Conservation (phyloP, 1,284 basidiomycete species). For the Sporisorium iseilematis-ciliati region DNA sequence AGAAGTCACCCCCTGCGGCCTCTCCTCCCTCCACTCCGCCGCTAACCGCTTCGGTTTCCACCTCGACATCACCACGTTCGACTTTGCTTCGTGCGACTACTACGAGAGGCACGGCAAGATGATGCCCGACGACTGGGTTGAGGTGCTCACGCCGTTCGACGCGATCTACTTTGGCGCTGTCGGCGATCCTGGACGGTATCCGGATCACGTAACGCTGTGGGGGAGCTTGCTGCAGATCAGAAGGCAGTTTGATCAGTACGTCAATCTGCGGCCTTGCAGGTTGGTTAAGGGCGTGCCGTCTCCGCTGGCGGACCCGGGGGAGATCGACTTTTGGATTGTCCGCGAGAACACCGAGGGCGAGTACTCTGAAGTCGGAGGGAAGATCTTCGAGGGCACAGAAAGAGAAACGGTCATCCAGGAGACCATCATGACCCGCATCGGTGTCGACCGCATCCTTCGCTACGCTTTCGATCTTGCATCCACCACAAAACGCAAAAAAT, state of each 20-base stretch:
- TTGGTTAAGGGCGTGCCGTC: slow-evolving; percentile 74
- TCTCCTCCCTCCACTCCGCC: slow-evolving; percentile 29
- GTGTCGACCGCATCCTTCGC: slow-evolving; percentile 74
- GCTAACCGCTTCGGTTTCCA: slow-evolving; percentile 70
- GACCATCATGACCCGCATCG: slow-evolving; percentile 73
- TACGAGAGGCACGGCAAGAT: slow-evolving; percentile 70
- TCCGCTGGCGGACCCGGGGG: slow-evolving; percentile 70
- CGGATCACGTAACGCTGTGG: slow-evolving; percentile 44
- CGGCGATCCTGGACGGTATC: slow-evolving; percentile 67
- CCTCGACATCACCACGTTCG: slow-evolving; percentile 70
- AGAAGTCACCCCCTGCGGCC: slow-evolving; percentile 68
- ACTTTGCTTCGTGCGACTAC: slow-evolving; percentile 70
- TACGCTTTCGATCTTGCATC: slow-evolving; percentile 75
- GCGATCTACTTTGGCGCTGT: slow-evolving; percentile 72
- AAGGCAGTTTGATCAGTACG: slow-evolving; percentile 75
- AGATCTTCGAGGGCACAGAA: slow-evolving; percentile 70
- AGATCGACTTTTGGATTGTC: slow-evolving; percentile 74
- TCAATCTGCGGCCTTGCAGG: slow-evolving; percentile 74
- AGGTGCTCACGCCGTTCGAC: slow-evolving; percentile 67
- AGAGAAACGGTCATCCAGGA: slow-evolving; percentile 71
- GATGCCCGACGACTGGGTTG: slow-evolving; percentile 71
- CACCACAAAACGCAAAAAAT: slow-evolving; percentile 73
- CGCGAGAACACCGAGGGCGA: slow-evolving; percentile 76
- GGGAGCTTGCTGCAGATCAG: slow-evolving; percentile 71
- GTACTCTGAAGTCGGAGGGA: slow-evolving; percentile 74